A percentile compares a stretch with the other conserved stretches of the same genome.
Conservation (phyloP, 1,284 basidiomycete genomes). For the Apiotrichum porosum region DNA sequence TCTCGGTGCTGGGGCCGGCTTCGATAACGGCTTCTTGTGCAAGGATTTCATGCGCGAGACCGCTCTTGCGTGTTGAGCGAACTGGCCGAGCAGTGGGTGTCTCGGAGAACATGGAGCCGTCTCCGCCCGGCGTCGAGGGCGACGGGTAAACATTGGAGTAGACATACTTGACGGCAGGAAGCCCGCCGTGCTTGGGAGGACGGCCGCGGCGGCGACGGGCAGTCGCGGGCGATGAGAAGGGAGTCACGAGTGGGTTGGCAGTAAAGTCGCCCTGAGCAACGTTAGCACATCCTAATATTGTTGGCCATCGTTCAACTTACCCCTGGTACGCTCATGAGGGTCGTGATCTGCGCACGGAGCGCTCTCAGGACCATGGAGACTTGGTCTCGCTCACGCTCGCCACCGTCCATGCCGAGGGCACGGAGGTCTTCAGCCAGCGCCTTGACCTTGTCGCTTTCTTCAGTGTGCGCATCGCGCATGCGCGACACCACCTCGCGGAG, state of each 20-base stretch:
- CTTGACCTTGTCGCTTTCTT: slow-evolving; percentile 25
- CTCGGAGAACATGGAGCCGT: not conserved
- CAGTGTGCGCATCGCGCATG: slow-evolving; percentile 22
- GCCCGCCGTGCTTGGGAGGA: slow-evolving; percentile 23
- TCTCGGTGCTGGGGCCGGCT: slow-evolving; percentile 4
- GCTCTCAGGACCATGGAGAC: slow-evolving; percentile 23
- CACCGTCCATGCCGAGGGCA: slow-evolving; percentile 16
- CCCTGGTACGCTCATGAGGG: slow-evolving; percentile 7
- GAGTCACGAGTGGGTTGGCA: slow-evolving; percentile 4
- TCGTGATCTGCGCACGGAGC: slow-evolving; percentile 12
- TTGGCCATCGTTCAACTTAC: slow-evolving; percentile 3
- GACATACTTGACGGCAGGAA: slow-evolving; percentile 2
- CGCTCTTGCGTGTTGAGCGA: slow-evolving; percentile 4
- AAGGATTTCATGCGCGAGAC: slow-evolving; percentile 15
- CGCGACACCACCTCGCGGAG: slow-evolving; percentile 22
- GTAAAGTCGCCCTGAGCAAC: slow-evolving; percentile 1
- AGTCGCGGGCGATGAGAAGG: slow-evolving; percentile 37
- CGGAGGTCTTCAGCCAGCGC: slow-evolving; percentile 24
- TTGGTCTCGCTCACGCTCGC: slow-evolving; percentile 25
- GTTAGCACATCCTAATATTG: not conserved
- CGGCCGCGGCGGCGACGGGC: slow-evolving; percentile 30
- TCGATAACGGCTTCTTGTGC: not conserved
- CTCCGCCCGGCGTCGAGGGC: not conserved
- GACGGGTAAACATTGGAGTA: slow-evolving; percentile 3
- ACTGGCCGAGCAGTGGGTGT: slow-evolving; percentile 2